A percentile compares a stretch with the other conserved stretches of the same genome.
Conservation (phyloP, 2,329 filamentous ascomycete species). For the Claviceps capensis region DNA sequence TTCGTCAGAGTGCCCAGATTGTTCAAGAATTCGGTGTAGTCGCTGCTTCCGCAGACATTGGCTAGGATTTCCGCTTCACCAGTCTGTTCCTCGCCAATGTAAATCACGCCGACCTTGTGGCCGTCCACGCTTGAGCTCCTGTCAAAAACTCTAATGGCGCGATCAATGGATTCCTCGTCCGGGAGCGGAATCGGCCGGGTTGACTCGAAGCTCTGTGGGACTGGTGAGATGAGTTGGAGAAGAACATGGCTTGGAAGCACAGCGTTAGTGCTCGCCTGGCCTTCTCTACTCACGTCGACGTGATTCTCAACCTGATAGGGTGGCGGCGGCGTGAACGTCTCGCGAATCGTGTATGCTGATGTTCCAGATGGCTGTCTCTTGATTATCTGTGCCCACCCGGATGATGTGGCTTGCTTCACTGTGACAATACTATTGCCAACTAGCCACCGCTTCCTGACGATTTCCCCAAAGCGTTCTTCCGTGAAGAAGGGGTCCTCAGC, state of each 20-base stretch:
- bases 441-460: constrained; percentile 55
- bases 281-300: constrained; percentile 34
- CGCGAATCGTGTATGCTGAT: constrained; percentile 43
- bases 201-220: constrained; percentile 42
- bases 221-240: constrained; percentile 52
- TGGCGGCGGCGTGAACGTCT: constrained; percentile 45
- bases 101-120: constrained; percentile 90
- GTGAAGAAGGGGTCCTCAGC: constrained; percentile 52
- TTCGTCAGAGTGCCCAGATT: constrained; percentile 70
- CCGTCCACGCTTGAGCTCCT: constrained; percentile 81
- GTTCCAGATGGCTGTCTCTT: constrained; percentile 59
- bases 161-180: constrained; percentile 50
- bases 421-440: constrained; percentile 63
- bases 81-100: constrained; percentile 77
- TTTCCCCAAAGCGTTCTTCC: constrained; percentile 48
- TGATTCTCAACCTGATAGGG: constrained; percentile 38
- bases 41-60: constrained; percentile 73
- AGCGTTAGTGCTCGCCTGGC: constrained; percentile 39
- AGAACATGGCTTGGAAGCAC: constrained; percentile 63
- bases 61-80: constrained; percentile 72
- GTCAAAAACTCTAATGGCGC: constrained; percentile 73
- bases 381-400: constrained; percentile 56
- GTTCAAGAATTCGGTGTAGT: constrained; percentile 76
- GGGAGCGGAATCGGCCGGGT: constrained; percentile 66
- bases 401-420: constrained; percentile 53